These are phyloP conservation scores for Hirschioporus abietinus DNA, from an alignment of 768 basidiomycete genomes.

Conservation along the genomic window DNA sequence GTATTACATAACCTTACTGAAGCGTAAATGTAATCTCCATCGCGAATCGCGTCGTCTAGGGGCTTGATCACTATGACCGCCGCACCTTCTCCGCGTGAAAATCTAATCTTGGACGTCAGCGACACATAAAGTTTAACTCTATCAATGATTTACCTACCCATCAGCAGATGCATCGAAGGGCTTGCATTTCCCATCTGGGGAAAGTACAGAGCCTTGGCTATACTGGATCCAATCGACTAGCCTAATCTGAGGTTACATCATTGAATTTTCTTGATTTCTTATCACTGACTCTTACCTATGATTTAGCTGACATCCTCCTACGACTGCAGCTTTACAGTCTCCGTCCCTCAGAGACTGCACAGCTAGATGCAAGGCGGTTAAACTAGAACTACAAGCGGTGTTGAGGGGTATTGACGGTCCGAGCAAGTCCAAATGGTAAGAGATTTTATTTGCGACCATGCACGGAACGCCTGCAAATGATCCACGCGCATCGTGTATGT, in stretches of 20 bases:
- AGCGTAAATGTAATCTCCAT: constrained; percentile 31
- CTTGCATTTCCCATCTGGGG: constrained; percentile 37
- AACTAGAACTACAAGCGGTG: constrained; percentile 44
- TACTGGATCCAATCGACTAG: constrained; percentile 27
- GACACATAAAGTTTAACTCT: not conserved
- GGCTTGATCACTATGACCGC: constrained; percentile 36
- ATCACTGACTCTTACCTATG: constrained; percentile 24
- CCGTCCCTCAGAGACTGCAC: constrained; percentile 37
- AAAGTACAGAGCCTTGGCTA: constrained; percentile 32
- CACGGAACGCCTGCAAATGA: constrained; percentile 29
- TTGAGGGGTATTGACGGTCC: constrained; percentile 48
- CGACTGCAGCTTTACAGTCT: constrained; percentile 43
- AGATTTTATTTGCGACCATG: constrained; percentile 36
- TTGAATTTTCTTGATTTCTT: not conserved
- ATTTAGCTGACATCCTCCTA: constrained; percentile 39
- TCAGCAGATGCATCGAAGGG: constrained; percentile 39
- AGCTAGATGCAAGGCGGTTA: constrained; percentile 44
- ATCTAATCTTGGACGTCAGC: not conserved
- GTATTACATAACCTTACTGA: not conserved
- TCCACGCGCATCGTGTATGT: constrained; percentile 28
- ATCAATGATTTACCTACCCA: constrained; percentile 28
- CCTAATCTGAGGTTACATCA: constrained; percentile 4
- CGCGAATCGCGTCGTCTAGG: constrained; percentile 31
- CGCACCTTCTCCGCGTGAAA: constrained; percentile 29
- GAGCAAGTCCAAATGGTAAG: constrained; percentile 29